These are phyloP conservation scores for Stephania yunnanensis DNA, from an alignment of 164 flowering plant genomes.

Conservation along the genomic window DNA sequence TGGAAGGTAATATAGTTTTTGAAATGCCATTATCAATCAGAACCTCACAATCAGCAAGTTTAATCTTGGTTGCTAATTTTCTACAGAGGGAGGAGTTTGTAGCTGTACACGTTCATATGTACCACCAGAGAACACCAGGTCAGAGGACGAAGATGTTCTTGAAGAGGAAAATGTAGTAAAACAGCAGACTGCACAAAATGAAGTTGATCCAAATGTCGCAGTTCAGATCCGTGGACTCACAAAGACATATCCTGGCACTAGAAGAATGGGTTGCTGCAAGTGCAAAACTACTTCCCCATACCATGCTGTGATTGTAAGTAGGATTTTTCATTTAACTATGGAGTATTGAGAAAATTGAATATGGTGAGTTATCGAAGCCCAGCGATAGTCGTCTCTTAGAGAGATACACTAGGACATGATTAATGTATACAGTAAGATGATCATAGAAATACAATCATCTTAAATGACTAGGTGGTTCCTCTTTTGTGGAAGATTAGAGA, in stretches of 20 bases:
- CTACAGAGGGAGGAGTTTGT: slow-evolving; percentile 72
- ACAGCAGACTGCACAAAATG: slow-evolving; percentile 45
- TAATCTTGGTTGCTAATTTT: slow-evolving; percentile 8
- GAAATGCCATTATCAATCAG: slow-evolving; percentile 4
- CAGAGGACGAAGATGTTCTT: slow-evolving; percentile 89
- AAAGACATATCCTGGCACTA: slow-evolving; percentile 76
- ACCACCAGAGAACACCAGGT: slow-evolving; percentile 36
- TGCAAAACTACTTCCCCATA: slow-evolving; percentile 62
- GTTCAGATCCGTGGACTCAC: slow-evolving; percentile 90
- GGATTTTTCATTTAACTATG: not conserved
- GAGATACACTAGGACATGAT: too few species aligned
- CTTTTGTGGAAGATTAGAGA: too few species aligned
- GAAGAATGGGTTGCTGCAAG: slow-evolving; percentile 56
- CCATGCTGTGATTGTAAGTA: slow-evolving; percentile 78
- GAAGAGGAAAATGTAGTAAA: slow-evolving; percentile 77
- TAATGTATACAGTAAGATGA: too few species aligned
- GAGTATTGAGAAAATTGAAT: not conserved
- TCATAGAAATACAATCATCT: too few species aligned
- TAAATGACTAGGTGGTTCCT: too few species aligned
- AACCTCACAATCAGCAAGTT: not conserved
- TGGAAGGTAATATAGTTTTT: slow-evolving; percentile 45
- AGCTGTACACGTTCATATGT: slow-evolving; percentile 61
- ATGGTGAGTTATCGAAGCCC: not conserved
- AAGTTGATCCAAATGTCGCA: slow-evolving; percentile 52
- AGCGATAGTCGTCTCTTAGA: not conserved